Evolutionary conservation across 2,329 filamentous ascomycete species (phyloP).

Genomic region (Phaeophleospora eucalypticola): DNA sequence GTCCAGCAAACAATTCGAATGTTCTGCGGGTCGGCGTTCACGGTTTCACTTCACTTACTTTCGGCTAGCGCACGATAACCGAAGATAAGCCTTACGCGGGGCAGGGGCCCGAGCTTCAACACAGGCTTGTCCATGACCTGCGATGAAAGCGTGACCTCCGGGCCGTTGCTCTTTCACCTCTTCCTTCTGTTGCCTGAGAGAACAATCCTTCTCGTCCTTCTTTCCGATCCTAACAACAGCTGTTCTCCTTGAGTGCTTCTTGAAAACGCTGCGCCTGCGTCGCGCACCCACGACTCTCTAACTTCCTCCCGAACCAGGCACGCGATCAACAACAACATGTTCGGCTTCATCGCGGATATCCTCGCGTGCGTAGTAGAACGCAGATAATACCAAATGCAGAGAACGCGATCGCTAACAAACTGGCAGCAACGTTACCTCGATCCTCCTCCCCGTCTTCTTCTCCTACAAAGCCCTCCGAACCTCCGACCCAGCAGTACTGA

Average conservation of each 20-base stretch:
- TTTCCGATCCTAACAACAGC: neutral
- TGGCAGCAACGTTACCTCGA: slow-evolving; percentile 73
- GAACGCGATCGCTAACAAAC: neutral
- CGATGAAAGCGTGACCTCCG: neutral
- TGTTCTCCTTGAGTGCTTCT: neutral
- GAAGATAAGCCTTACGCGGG: neutral
- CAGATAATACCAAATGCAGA: slow-evolving; percentile 7
- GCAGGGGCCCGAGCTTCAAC: neutral
- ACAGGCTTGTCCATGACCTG: neutral
- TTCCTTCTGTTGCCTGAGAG: neutral
- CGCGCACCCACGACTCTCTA: neutral
- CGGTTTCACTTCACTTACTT: neutral
- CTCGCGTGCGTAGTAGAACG: slow-evolving; percentile 60
- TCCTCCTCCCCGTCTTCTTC: slow-evolving; percentile 92
- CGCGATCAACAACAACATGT: slow-evolving; percentile 50
- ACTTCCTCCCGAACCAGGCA: too few relatives aligned
- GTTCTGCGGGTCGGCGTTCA: neutral
- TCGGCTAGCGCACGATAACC: neutral
- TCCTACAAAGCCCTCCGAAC: slow-evolving; percentile 97
- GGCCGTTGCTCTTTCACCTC: neutral
- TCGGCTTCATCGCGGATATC: slow-evolving; percentile 71
- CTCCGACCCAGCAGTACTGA: slow-evolving; percentile 79
- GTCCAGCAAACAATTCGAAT: too few relatives aligned
- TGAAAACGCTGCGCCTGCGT: neutral
- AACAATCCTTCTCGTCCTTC: neutral